These are phyloP conservation scores for Apiospora saccharicola DNA, from an alignment of 2,329 filamentous ascomycete genomes.

Conservation along the genomic window DNA sequence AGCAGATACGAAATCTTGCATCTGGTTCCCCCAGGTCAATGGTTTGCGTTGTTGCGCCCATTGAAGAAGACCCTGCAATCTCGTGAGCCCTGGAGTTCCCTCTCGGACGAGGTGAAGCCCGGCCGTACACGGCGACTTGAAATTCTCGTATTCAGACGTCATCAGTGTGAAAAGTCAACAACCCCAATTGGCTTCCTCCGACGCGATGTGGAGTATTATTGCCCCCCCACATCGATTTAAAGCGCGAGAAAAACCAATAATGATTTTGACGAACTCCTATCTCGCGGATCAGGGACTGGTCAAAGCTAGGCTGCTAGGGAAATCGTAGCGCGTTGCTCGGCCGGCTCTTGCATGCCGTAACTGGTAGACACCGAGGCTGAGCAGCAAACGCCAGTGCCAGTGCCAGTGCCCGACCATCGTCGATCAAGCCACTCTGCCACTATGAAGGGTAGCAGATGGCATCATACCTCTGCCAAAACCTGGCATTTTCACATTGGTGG, in stretches of 20 bases:
- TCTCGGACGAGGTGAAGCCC: constrained; percentile 18
- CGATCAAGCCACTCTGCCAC: constrained; percentile 14
- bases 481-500: neutral
- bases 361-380: constrained; percentile 8
- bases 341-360: constrained; percentile 1
- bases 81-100: neutral
- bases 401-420: neutral
- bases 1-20: constrained; percentile 13
- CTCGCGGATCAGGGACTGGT: neutral
- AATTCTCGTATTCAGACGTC: constrained; percentile 21
- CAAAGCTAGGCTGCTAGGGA: neutral
- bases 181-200: constrained; percentile 4
- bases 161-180: constrained; percentile 8
- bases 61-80: constrained; percentile 5
- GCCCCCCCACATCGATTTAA: neutral
- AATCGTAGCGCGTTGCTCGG: neutral
- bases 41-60: neutral
- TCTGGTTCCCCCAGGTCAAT: neutral
- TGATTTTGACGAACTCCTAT: constrained; percentile 17
- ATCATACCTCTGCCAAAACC: neutral
- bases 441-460: neutral
- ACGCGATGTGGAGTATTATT: constrained; percentile 1
- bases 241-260: constrained; percentile 4
- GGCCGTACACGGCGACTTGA: neutral
- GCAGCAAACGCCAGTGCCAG: neutral